Evolutionary conservation across 148 eudicot species (phyloP).

Genomic region (Vaccinium macrocarpon): DNA sequence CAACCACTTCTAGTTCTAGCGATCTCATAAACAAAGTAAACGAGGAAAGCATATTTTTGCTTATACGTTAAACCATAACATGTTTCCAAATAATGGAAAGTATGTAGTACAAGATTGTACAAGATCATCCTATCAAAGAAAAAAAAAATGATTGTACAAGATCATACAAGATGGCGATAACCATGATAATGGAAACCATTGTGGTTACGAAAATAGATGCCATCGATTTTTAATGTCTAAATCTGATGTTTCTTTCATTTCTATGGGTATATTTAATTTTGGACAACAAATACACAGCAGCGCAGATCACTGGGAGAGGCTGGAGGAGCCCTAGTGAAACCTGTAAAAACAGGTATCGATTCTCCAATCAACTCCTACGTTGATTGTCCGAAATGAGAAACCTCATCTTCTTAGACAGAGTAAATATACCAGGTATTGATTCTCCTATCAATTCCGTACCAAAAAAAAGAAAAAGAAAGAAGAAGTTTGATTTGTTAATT

Average conservation of each 20-base stretch:
- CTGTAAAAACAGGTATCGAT: conserved; percentile 9
- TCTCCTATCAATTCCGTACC: too few species aligned
- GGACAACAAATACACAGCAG: not conserved
- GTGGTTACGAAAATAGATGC: too few species aligned
- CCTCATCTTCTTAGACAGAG: not conserved
- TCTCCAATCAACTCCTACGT: not conserved
- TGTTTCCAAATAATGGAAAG: not conserved
- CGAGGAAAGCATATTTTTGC: not conserved
- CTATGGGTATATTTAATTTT: too few species aligned
- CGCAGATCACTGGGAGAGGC: not conserved
- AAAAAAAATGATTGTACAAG: not conserved
- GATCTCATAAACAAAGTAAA: not conserved
- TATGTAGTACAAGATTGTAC: not conserved
- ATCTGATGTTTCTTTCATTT: too few species aligned
- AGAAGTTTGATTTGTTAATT: too few species aligned
- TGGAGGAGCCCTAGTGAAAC: not conserved
- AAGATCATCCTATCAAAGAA: not conserved
- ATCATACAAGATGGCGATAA: not conserved
- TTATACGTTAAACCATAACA: not conserved
- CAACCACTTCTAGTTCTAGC: not conserved
- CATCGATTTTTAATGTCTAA: too few species aligned
- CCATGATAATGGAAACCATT: not conserved
- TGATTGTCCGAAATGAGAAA: not conserved
- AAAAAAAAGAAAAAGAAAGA: too few species aligned
- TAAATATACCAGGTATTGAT: too few species aligned